These are phyloP conservation scores for Globisporangium camurandrum DNA, from an alignment of 352 stramenopile genomes.

Conservation along the genomic window DNA sequence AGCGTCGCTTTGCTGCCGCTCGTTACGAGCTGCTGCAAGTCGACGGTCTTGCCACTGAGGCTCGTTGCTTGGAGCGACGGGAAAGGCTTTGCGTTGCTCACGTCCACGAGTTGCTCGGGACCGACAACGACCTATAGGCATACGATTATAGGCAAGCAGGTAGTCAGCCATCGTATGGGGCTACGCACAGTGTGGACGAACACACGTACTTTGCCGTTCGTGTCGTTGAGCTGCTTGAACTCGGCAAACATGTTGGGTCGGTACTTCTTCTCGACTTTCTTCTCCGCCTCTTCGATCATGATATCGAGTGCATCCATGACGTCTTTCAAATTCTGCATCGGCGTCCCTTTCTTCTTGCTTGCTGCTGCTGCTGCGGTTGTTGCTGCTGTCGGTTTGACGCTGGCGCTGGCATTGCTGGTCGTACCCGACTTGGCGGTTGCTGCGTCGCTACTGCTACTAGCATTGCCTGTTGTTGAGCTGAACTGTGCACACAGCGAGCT, in stretches of 20 bases:
- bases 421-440: not conserved
- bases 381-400: not conserved
- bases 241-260: conserved; percentile 83
- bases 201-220: conserved; percentile 48
- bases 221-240: conserved; percentile 88
- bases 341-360: conserved; percentile 31
- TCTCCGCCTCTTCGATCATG: conserved; percentile 79
- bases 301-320: conserved; percentile 69
- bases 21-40: conserved; percentile 48
- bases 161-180: not conserved
- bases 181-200: not conserved
- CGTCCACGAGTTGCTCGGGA: conserved; percentile 36
- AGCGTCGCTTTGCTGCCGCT: conserved; percentile 48
- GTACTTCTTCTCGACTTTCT: conserved; percentile 84
- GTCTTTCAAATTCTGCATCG: conserved; percentile 67
- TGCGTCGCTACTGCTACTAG: not conserved
- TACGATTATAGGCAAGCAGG: not conserved
- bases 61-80: conserved; percentile 49
- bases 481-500: not conserved
- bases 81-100: conserved; percentile 46
- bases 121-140: conserved; percentile 31
- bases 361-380: not conserved
- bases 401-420: not conserved
- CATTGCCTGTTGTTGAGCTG: not conserved
- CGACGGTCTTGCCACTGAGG: conserved; percentile 31